Percentiles rank a stretch among this genome's conserved stretches.
These are phyloP conservation scores for Hymenoscyphus repandus DNA, from an alignment of 2,329 filamentous ascomycete genomes.

Conservation along the genomic window DNA sequence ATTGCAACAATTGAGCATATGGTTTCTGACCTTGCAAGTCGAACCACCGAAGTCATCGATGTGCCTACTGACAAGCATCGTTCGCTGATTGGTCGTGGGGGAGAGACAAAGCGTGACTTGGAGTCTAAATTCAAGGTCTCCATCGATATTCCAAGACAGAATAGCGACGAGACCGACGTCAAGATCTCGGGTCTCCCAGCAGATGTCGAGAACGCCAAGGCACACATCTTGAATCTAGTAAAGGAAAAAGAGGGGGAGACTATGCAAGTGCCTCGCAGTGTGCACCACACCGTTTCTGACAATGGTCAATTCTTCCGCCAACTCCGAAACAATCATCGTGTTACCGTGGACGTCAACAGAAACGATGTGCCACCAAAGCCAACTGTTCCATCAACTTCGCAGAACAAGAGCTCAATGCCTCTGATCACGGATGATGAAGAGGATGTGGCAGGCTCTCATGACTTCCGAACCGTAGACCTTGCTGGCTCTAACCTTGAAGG, in stretches of 20 bases:
- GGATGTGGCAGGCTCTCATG: slow-evolving; percentile 60
- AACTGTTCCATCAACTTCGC: slow-evolving; percentile 41
- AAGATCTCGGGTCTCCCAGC: slow-evolving; percentile 76
- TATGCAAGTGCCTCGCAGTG: slow-evolving; percentile 71
- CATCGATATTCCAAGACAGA: slow-evolving; percentile 88
- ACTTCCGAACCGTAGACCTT: slow-evolving; percentile 74
- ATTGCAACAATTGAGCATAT: slow-evolving; percentile 74
- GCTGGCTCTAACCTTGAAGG: slow-evolving; percentile 49
- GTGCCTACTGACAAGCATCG: slow-evolving; percentile 88
- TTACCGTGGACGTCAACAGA: slow-evolving; percentile 87
- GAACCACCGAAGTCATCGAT: slow-evolving; percentile 72
- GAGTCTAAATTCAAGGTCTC: slow-evolving; percentile 82
- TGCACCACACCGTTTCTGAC: slow-evolving; percentile 82
- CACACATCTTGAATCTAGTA: slow-evolving; percentile 71
- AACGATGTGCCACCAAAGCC: slow-evolving; percentile 70
- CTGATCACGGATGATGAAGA: slow-evolving; percentile 85
- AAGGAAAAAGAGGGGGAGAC: slow-evolving; percentile 88
- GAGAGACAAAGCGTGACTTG: slow-evolving; percentile 77
- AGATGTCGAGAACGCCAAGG: slow-evolving; percentile 80
- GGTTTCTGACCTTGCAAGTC: slow-evolving; percentile 76
- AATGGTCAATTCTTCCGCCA: slow-evolving; percentile 92
- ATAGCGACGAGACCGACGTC: slow-evolving; percentile 75
- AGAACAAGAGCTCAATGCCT: slow-evolving; percentile 63
- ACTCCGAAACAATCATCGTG: slow-evolving; percentile 77
- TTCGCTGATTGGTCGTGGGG: slow-evolving; percentile 84